phyloP scores from a whole-genome alignment of 768 basidiomycete species.

The Boletales sp. region DNA sequence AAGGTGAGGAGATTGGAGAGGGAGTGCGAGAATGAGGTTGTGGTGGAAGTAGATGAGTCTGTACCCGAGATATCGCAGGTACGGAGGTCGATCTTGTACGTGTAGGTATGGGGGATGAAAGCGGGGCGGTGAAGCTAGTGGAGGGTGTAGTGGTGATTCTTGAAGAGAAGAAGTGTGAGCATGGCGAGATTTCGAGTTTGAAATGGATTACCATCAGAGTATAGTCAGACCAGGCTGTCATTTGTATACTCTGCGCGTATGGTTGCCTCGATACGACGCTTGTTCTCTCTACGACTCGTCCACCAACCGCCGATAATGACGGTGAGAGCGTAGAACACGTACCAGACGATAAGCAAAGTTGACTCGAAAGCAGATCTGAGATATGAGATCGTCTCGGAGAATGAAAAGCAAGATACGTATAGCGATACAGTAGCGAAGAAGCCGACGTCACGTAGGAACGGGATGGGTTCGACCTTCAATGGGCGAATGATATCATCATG shows the following conservation, averaged over 20 bases:
- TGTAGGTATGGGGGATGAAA: conserved; percentile 31
- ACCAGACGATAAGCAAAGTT: conserved; percentile 62
- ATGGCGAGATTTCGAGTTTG: background rate
- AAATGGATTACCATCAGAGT: conserved; percentile 59
- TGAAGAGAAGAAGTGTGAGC: conserved; percentile 5
- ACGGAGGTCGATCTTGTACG: conserved; percentile 39
- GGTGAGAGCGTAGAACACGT: conserved; percentile 69
- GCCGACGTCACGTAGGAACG: conserved; percentile 90
- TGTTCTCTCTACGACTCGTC: conserved; percentile 52
- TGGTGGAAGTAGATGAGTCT: conserved; percentile 39
- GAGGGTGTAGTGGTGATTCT: conserved; percentile 13
- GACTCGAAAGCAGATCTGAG: conserved; percentile 76
- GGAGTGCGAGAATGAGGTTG: conserved; percentile 41
- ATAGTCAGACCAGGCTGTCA: conserved; percentile 46
- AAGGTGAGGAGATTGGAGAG: conserved; percentile 42
- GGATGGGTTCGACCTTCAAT: conserved; percentile 74
- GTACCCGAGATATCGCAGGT: conserved; percentile 36
- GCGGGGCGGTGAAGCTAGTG: conserved; percentile 11
- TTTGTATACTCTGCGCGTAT: conserved; percentile 57
- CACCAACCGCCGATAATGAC: conserved; percentile 82
- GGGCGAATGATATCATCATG: conserved; percentile 98
- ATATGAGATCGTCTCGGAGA: conserved; percentile 71
- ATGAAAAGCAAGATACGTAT: conserved; percentile 71
- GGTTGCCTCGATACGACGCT: conserved; percentile 44
- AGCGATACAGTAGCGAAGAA: conserved; percentile 91